phyloP scores from a whole-genome alignment of 768 basidiomycete genomes.

The Lentinus tigrinus region DNA sequence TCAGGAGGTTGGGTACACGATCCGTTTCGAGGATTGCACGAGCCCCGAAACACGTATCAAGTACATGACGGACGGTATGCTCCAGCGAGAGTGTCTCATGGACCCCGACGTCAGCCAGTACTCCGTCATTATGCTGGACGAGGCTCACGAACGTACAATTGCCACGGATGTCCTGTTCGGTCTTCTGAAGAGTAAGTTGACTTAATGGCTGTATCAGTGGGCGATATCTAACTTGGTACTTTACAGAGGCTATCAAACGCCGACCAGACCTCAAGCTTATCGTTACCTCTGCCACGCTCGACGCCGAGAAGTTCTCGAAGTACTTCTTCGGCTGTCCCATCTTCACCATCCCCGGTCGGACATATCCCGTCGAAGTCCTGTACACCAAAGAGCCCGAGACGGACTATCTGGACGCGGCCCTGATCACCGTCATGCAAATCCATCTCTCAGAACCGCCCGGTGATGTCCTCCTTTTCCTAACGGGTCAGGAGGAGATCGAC shows the following conservation, averaged over 20 bases:
- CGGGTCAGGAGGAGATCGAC: slow-evolving; percentile 98
- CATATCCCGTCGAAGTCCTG: slow-evolving; percentile 97
- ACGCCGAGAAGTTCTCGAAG: slow-evolving; percentile 98
- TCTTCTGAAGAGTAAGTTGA: slow-evolving; percentile 79
- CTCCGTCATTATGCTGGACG: slow-evolving; percentile 96
- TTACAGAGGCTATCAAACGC: slow-evolving; percentile 86
- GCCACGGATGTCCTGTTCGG: slow-evolving; percentile 98
- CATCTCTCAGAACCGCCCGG: slow-evolving; percentile 98
- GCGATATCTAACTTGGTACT: background rate
- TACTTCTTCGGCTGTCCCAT: slow-evolving; percentile 99
- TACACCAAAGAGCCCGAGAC: slow-evolving; percentile 98
- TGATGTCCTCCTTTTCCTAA: slow-evolving; percentile 94
- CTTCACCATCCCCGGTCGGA: slow-evolving; percentile 99
- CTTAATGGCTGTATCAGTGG: slow-evolving; percentile 17
- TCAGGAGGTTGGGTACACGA: slow-evolving; percentile 97
- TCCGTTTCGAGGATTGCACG: slow-evolving; percentile 99
- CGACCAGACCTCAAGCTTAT: slow-evolving; percentile 96
- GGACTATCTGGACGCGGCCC: slow-evolving; percentile 96
- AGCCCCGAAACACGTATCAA: slow-evolving; percentile 99
- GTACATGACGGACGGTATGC: slow-evolving; percentile 99
- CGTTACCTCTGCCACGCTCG: slow-evolving; percentile 97
- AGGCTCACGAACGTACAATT: slow-evolving; percentile 98
- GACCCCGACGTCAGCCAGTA: slow-evolving; percentile 93
- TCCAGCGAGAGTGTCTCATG: slow-evolving; percentile 94
- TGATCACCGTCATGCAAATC: slow-evolving; percentile 99